Evolutionary conservation across 192 early-diverging fungal species (phyloP), one percentile per base, ranked within the genome.

Genomic region (Diversispora eburnea): DNA sequence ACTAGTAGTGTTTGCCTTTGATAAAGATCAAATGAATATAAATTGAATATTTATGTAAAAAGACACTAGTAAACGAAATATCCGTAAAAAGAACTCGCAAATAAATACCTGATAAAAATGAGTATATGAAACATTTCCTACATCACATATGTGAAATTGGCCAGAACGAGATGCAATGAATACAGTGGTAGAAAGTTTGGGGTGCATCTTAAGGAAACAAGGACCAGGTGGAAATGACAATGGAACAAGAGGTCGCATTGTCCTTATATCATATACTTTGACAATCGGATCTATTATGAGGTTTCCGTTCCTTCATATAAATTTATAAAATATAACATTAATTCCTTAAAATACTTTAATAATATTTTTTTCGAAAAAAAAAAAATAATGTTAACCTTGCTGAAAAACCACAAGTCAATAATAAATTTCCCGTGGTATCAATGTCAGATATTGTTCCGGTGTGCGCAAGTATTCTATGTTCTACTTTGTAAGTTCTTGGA

Each of bases 201-300:
- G 93, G 64, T 92, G 89, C 84, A 94, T 92, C 22, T 82, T 84
- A n/a, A 93, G 76, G 62, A 87, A 85, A 45, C 78, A 84, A 2
- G 90, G 90, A 6, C 89, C 88, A 42, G 79, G 79, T 0, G 88
- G 85, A 71, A 91, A 94, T 1, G 91, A 81, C 20, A 93, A 84
- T 2, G 91, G 90, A 3, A 88, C 83, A 13, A 94, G 82, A 25
- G 86, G 83, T 41, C 88, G 83, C 77, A 91, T 86, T 8, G 87
- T 85, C 17, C 92, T 80, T 49, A 95, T 88, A 67, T 95, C 93
- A 60, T 84, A 95, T n/a, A 95, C 79, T 76, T 94, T 94, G 48
- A 95, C 88, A 64, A 91, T 72, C 8, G 91, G 88, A 77, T 95
- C 93, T 52, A 87, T 78, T 17, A 93, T 84, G 73, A 93, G 75